Percentiles rank a stretch among this genome's conserved stretches.
Conservation (phyloP, 371 early-diverging fungal species). For the Mortierella sp. region DNA sequence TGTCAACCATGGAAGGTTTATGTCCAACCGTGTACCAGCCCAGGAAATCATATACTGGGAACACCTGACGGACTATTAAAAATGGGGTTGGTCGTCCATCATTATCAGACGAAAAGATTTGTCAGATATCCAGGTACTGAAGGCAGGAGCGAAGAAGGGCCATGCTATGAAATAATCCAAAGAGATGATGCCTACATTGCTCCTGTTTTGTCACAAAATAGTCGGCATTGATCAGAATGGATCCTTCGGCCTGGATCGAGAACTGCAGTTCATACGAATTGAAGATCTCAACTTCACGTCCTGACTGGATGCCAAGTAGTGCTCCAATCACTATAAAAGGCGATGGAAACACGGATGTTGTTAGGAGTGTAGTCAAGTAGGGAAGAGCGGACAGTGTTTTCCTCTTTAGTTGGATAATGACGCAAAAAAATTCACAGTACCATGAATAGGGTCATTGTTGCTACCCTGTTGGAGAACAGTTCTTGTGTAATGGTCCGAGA, state of each 20-base stretch:
- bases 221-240: conserved; percentile 61
- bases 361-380: neutral
- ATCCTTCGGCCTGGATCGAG: conserved; percentile 53
- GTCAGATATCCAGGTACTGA: neutral
- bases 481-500: conserved; percentile 89
- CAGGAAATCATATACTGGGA: conserved; percentile 83
- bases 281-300: conserved; percentile 85
- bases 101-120: neutral
- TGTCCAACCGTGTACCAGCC: conserved; percentile 87
- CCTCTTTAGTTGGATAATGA: conserved; percentile 6
- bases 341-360: neutral
- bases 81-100: neutral
- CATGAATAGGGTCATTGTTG: conserved; percentile 51
- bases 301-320: conserved; percentile 82
- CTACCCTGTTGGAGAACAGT: conserved; percentile 67
- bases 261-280: conserved; percentile 84
- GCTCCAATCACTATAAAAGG: conserved; percentile 75
- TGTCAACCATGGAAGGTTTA: conserved; percentile 67
- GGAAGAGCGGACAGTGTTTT: neutral
- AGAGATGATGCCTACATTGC: conserved; percentile 67
- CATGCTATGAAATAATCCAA: conserved; percentile 2
- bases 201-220: conserved; percentile 79
- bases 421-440: conserved; percentile 23
- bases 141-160: neutral
- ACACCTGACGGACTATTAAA: conserved; percentile 81